Percentiles rank a stretch among this genome's conserved stretches.
These are phyloP conservation scores for Boletus huronensis DNA, from an alignment of 768 basidiomycete species.

Conservation along the genomic window DNA sequence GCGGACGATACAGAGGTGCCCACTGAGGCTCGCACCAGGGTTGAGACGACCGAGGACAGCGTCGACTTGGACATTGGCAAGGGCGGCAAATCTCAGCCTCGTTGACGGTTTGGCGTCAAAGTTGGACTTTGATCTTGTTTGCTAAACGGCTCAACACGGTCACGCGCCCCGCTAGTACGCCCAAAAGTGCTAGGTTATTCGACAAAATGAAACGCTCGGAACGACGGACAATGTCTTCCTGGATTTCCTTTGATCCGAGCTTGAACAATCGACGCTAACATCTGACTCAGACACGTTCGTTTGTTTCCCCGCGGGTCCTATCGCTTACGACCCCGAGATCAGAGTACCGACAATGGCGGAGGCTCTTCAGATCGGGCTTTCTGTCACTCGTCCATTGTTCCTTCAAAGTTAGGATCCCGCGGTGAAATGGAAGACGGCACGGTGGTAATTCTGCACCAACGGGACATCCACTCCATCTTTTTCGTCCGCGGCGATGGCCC, in stretches of 20 bases:
- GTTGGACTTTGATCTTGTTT: constrained; percentile 22
- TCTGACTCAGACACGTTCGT: neutral
- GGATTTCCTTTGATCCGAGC: neutral
- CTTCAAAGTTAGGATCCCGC: constrained; percentile 6
- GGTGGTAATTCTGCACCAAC: neutral
- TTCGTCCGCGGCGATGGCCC: constrained; percentile 21
- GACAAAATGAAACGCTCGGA: neutral
- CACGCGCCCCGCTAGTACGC: no score
- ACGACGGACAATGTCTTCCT: neutral
- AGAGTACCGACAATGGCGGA: neutral
- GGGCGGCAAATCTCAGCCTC: neutral
- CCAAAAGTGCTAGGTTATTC: no score
- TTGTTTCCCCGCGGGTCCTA: neutral
- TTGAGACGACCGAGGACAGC: constrained; percentile 81
- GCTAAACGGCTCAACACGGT: no score
- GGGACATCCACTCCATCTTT: neutral
- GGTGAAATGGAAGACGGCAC: constrained; percentile 18
- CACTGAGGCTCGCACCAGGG: constrained; percentile 75
- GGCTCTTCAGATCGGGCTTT: constrained; percentile 1
- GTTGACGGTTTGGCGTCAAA: constrained; percentile 5
- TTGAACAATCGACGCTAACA: neutral
- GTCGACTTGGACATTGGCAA: constrained; percentile 46
- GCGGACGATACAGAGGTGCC: constrained; percentile 55
- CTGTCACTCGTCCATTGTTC: constrained; percentile 5
- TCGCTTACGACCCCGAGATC: constrained; percentile 3